phyloP scores from a whole-genome alignment of 2,329 filamentous ascomycete genomes.

The Amesomyces nigricolor region DNA sequence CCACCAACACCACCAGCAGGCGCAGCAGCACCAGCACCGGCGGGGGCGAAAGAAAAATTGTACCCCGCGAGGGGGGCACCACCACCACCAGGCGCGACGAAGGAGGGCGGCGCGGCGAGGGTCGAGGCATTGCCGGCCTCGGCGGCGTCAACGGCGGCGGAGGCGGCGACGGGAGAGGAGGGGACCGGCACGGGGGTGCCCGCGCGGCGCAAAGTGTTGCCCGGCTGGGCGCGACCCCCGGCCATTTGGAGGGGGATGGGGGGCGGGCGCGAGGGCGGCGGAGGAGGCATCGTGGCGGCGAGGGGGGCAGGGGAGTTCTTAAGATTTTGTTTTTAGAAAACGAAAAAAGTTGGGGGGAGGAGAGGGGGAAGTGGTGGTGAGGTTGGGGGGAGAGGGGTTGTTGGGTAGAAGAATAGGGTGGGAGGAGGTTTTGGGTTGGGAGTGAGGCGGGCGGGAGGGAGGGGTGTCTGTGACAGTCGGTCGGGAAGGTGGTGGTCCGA shows the following conservation, averaged over 20 bases:
- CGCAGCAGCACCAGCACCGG: not conserved
- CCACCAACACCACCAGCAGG: not conserved
- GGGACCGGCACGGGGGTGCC: not conserved
- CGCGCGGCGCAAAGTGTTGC: constrained; percentile 1
- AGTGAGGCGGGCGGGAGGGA: too few relatives aligned
- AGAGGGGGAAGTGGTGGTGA: not conserved
- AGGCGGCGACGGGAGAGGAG: not conserved
- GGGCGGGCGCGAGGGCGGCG: not conserved
- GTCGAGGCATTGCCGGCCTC: not conserved
- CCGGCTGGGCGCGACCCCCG: constrained; percentile 13
- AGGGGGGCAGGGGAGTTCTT: too few relatives aligned
- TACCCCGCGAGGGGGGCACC: not conserved
- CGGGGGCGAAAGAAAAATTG: constrained; percentile 9
- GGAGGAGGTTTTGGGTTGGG: too few relatives aligned
- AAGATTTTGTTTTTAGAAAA: too few relatives aligned
- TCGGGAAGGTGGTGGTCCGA: too few relatives aligned
- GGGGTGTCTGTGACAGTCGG: too few relatives aligned
- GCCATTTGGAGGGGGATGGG: constrained; percentile 12
- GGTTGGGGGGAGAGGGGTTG: not conserved
- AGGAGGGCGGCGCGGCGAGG: not conserved
- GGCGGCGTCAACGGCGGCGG: not conserved
- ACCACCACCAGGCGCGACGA: not conserved
- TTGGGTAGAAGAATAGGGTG: too few relatives aligned
- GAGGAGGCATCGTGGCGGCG: too few relatives aligned
- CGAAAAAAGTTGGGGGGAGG: not conserved